Evolutionary conservation across 2,329 filamentous ascomycete species (phyloP).

Genomic region (Venturia aucupariae): DNA sequence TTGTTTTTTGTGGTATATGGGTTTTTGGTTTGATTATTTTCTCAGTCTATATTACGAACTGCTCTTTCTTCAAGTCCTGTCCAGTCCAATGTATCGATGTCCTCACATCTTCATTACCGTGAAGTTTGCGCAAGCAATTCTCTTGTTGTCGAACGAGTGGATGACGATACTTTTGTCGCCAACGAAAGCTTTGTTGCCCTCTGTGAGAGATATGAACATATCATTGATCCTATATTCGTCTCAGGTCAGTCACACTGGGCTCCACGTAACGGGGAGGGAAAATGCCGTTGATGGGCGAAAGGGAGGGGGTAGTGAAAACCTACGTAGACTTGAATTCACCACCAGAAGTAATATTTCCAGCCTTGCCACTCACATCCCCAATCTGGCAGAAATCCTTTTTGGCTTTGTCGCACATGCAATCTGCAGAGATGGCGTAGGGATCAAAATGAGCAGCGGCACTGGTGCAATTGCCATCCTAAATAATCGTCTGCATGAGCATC

Average conservation of each 20-base stretch:
- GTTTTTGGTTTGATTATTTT: no score
- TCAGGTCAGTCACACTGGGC: neutral
- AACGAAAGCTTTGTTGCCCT: neutral
- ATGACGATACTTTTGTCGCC: constrained; percentile 11
- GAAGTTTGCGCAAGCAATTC: constrained; percentile 13
- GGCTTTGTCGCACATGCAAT: constrained; percentile 10
- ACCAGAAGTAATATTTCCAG: constrained; percentile 13
- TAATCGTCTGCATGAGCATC: neutral
- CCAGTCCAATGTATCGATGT: neutral
- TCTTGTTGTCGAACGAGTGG: constrained; percentile 3
- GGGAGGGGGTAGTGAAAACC: neutral
- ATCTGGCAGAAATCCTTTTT: constrained; percentile 12
- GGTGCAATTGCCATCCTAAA: constrained; percentile 13
- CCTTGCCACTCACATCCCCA: constrained; percentile 15
- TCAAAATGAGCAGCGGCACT: constrained; percentile 13
- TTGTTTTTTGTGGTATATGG: no score
- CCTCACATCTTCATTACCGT: neutral
- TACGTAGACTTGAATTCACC: neutral
- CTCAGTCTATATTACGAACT: no score
- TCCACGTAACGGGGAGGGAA: neutral
- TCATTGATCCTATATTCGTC: constrained; percentile 2
- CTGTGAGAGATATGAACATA: neutral
- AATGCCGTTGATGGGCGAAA: no score
- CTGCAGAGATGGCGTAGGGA: constrained; percentile 12
- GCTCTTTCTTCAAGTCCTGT: neutral